These are phyloP conservation scores for Fusarium guadeloupense DNA, from an alignment of 2,329 filamentous ascomycete species.

Conservation along the genomic window DNA sequence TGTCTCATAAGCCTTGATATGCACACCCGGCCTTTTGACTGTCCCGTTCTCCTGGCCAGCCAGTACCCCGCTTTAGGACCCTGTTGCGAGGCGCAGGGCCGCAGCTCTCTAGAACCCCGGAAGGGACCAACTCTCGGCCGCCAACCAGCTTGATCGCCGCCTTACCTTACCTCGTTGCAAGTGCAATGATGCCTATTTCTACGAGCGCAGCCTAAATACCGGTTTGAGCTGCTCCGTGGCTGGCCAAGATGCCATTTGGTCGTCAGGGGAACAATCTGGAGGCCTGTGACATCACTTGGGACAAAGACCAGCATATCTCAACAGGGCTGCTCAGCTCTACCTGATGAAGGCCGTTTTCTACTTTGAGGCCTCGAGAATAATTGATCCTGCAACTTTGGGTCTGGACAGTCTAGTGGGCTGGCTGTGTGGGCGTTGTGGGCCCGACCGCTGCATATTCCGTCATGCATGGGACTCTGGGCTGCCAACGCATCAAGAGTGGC, in stretches of 20 bases:
- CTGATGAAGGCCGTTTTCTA: slow-evolving; percentile 16
- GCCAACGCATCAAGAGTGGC: slow-evolving; percentile 52
- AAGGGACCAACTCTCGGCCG: slow-evolving; percentile 26
- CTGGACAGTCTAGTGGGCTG: slow-evolving; percentile 31
- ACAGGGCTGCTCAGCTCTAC: slow-evolving; percentile 8
- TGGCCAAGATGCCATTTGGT: slow-evolving; percentile 13
- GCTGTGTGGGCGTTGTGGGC: slow-evolving; percentile 38
- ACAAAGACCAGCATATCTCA: background rate
- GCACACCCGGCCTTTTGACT: slow-evolving; percentile 23
- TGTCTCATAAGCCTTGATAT: slow-evolving; percentile 29
- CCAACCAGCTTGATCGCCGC: slow-evolving; percentile 36
- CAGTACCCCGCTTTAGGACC: slow-evolving; percentile 31
- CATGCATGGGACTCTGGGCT: slow-evolving; percentile 60
- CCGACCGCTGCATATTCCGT: slow-evolving; percentile 62
- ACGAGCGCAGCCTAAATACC: slow-evolving; percentile 15
- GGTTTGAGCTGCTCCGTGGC: background rate
- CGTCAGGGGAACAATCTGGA: slow-evolving; percentile 12
- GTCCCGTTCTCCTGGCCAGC: slow-evolving; percentile 13
- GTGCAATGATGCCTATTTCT: slow-evolving; percentile 26
- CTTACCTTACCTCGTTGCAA: slow-evolving; percentile 24
- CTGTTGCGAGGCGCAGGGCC: slow-evolving; percentile 35
- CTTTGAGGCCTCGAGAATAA: slow-evolving; percentile 30
- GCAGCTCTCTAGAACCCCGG: slow-evolving; percentile 38
- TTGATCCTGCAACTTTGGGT: slow-evolving; percentile 11
- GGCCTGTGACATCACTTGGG: slow-evolving; percentile 2